Conservation (phyloP, 1,284 basidiomycete species). For the Ganoderma resinaceum region DNA sequence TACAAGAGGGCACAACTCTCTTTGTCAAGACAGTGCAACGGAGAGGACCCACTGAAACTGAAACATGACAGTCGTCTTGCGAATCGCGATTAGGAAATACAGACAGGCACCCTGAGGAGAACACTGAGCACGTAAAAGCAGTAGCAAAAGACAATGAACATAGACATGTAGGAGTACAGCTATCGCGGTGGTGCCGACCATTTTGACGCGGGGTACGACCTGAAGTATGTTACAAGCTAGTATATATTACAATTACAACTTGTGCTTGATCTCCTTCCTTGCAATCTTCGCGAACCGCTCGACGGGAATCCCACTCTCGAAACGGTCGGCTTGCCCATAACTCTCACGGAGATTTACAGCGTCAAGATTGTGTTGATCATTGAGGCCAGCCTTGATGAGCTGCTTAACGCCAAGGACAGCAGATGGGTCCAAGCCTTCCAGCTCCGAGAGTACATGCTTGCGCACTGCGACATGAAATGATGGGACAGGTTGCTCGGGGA, state of each 20-base stretch:
- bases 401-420: conserved; percentile 61
- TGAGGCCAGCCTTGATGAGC: conserved; percentile 60
- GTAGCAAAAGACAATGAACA: too few relatives aligned
- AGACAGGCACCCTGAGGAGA: too few relatives aligned
- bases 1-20: neutral
- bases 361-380: conserved; percentile 71
- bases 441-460: conserved; percentile 53
- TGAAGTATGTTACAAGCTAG: too few relatives aligned
- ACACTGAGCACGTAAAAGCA: neutral
- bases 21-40: neutral
- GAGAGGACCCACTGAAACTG: too few relatives aligned
- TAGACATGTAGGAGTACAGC: too few relatives aligned
- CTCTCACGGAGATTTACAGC: conserved; percentile 73
- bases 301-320: conserved; percentile 63
- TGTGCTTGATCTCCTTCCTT: conserved; percentile 70
- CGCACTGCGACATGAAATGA: conserved; percentile 63
- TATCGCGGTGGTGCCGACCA: neutral
- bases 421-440: conserved; percentile 60
- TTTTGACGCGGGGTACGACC: neutral
- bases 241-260: conserved; percentile 47
- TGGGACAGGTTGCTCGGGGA: conserved; percentile 57
- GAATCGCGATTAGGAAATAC: neutral
- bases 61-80: neutral
- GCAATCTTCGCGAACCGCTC: conserved; percentile 64
- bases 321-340: conserved; percentile 69